phyloP scores from a whole-genome alignment of 1,284 basidiomycete genomes.

The Trichosporon ovoides region DNA sequence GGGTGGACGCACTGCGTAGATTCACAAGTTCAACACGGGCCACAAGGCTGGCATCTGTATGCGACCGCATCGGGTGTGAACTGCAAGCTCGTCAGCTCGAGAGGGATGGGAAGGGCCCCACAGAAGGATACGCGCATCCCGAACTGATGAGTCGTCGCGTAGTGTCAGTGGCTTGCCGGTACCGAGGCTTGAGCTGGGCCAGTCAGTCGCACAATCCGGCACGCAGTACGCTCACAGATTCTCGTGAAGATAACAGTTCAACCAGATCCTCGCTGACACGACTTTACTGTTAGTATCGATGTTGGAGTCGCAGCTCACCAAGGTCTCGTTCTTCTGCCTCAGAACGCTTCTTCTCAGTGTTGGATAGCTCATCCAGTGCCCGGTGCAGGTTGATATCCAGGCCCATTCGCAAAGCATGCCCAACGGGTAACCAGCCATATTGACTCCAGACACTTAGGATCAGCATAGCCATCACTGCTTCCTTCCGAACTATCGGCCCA shows the following conservation, averaged over 20 bases:
- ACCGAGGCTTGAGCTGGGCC: constrained; percentile 71
- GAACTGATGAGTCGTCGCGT: constrained; percentile 78
- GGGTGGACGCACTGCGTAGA: constrained; percentile 49
- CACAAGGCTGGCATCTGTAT: constrained; percentile 80
- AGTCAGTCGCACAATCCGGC: neutral
- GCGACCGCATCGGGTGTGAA: constrained; percentile 72
- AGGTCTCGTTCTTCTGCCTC: constrained; percentile 82
- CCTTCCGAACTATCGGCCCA: constrained; percentile 84
- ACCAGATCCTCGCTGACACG: constrained; percentile 85
- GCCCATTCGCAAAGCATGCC: constrained; percentile 87
- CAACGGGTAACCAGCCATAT: constrained; percentile 82
- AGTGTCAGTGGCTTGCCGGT: constrained; percentile 84
- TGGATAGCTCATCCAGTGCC: constrained; percentile 76
- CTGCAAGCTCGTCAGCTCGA: constrained; percentile 17
- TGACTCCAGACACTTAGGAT: constrained; percentile 88
- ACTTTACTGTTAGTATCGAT: constrained; percentile 53
- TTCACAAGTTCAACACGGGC: constrained; percentile 82
- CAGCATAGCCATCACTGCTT: constrained; percentile 91
- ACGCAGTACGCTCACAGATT: constrained; percentile 32
- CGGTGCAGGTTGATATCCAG: constrained; percentile 85
- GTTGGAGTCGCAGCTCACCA: constrained; percentile 52
- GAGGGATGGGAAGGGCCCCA: constrained; percentile 17
- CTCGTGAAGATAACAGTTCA: constrained; percentile 66
- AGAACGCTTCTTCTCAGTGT: constrained; percentile 53
- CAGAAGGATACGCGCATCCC: constrained; percentile 72